Percentiles rank a stretch among this genome's conserved stretches.
phyloP scores from a whole-genome alignment of 805 yeast species.

The Pichia kluyveri region DNA sequence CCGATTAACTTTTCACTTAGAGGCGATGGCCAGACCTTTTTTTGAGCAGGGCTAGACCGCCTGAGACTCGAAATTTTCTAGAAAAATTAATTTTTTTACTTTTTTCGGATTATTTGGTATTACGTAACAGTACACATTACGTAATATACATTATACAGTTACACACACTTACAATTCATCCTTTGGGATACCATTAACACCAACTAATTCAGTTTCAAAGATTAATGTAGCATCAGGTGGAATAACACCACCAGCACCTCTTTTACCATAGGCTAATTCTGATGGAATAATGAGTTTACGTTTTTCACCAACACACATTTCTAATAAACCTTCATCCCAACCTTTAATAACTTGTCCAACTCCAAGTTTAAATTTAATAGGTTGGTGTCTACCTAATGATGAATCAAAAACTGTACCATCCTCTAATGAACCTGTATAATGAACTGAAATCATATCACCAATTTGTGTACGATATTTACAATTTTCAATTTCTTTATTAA shows the following conservation, averaged over 20 bases:
- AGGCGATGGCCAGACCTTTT: no score
- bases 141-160: no score
- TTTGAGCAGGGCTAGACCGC: no score
- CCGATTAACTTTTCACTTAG: no score
- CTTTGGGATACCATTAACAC: constrained; percentile 25
- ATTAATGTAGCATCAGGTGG: constrained; percentile 70
- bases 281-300: constrained; percentile 76
- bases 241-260: constrained; percentile 60
- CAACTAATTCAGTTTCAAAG: constrained; percentile 58
- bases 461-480: constrained; percentile 49
- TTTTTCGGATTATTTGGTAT: no score
- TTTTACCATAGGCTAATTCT: constrained; percentile 63
- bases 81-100: no score
- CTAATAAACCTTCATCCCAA: constrained; percentile 80
- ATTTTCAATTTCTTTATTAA: constrained; percentile 24
- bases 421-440: constrained; percentile 64
- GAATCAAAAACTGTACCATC: constrained; percentile 73
- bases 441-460: constrained; percentile 69
- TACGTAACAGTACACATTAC: no score
- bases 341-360: constrained; percentile 75
- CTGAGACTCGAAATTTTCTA: no score
- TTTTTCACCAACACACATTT: constrained; percentile 86
- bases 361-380: constrained; percentile 69
- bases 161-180: constrained; percentile 17
- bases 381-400: constrained; percentile 53